These are phyloP conservation scores for Saccharomycopsis schoenii DNA, from an alignment of 805 yeast species.

Conservation along the genomic window DNA sequence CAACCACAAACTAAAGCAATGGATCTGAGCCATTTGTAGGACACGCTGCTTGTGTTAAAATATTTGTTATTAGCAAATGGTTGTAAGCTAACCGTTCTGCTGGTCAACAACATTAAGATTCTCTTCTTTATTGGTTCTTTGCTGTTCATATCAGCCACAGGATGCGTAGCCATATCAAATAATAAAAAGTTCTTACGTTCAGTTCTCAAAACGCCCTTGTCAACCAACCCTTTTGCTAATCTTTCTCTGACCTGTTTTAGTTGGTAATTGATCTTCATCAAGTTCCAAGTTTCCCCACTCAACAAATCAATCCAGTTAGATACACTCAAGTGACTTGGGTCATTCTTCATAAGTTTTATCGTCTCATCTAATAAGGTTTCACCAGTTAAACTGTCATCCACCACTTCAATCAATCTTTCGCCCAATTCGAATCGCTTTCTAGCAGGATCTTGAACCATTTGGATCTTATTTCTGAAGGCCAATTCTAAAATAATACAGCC, in stretches of 20 bases:
- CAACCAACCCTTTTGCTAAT: constrained; percentile 92
- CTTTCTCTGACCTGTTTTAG: constrained; percentile 96
- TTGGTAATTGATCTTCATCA: constrained; percentile 89
- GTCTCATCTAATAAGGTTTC: constrained; percentile 94
- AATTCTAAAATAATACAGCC: constrained; percentile 90
- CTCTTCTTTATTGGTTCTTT: constrained; percentile 75
- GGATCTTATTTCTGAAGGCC: constrained; percentile 82
- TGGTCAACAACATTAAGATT: constrained; percentile 56
- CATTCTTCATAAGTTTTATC: constrained; percentile 76
- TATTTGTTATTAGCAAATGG: constrained; percentile 39
- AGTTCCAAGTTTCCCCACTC: constrained; percentile 95
- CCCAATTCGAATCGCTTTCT: constrained; percentile 80
- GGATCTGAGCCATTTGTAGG: constrained; percentile 65
- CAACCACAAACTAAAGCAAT: constrained; percentile 79
- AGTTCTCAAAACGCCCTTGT: constrained; percentile 91
- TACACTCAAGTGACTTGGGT: constrained; percentile 68
- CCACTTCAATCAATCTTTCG: constrained; percentile 80
- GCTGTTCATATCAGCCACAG: constrained; percentile 75
- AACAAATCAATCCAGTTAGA: constrained; percentile 89
- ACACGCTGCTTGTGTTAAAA: constrained; percentile 53
- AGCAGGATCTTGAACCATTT: constrained; percentile 85
- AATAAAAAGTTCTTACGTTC: constrained; percentile 89
- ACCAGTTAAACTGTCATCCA: constrained; percentile 82
- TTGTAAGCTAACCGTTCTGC: constrained; percentile 54
- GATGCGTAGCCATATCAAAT: constrained; percentile 98